Evolutionary conservation across 2,329 filamentous ascomycete genomes (phyloP), one percentile per base, ranked within the genome.

Genomic region (Exophiala spinifera): DNA sequence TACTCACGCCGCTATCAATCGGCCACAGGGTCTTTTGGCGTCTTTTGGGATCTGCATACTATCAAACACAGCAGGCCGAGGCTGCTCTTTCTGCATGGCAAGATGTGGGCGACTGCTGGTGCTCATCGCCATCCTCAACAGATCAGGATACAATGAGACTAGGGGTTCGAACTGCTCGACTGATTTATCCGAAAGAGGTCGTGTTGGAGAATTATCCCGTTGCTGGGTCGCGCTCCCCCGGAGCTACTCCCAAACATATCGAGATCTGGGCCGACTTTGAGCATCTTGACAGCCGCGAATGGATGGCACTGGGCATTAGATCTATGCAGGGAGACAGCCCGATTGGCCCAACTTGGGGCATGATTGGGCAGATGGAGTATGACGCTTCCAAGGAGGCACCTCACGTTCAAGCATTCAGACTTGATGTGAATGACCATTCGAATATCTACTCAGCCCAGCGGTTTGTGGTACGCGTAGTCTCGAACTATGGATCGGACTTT

Each of bases 91-190:
- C 72, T 1, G 72, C 76, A 3, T 96, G 91, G 90, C 76, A 84
- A 8, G 88, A 95, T 46, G 80, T 86, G 31, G 89, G 88, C 17
- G 88, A 97, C 58, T 95, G 90, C 70, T 97, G 90, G 88, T 97
- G 92, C 69, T 84, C 86, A 3, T 70, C 74, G 8, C 66, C 69
- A 47, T 78, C 75, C 3, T 72, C 73, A 0, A 39, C 20, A 14
- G 37, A 44, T 8, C 51, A 77, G 46, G 68, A 68, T 13, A 71
- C 73, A 14, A 64, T 73, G 6, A 75, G 78, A 57, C 64, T 79
- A 11, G 64, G 65, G 2, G 65, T 77, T 17, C 49, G 65, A 3
- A 65, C 76, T 0, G 65, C 67, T 1, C 67, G 68, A n/a, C 59
- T 72, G 4, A 77, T 91, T 52, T 76, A 85, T 25, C 87, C 88